These are phyloP conservation scores for Vaccinium macrocarpon DNA, from an alignment of 148 eudicot genomes.

Conservation along the genomic window DNA sequence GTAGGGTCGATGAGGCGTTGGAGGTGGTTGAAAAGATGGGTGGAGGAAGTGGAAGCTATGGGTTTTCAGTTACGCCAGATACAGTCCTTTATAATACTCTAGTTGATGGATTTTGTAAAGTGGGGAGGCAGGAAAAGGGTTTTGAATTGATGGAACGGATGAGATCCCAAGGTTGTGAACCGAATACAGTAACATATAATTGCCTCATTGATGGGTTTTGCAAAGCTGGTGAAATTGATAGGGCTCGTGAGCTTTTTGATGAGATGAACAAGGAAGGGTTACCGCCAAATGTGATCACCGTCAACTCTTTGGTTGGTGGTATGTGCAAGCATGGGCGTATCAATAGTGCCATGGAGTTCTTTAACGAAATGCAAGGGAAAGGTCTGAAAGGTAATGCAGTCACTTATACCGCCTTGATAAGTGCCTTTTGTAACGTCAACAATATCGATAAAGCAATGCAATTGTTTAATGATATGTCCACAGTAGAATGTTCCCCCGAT, in stretches of 20 bases:
- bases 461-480: conserved; percentile 62
- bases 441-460: conserved; percentile 60
- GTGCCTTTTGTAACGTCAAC: conserved; percentile 62
- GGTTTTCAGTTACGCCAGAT: conserved; percentile 52
- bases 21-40: conserved; percentile 53
- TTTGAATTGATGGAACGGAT: conserved; percentile 59
- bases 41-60: conserved; percentile 45
- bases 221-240: conserved; percentile 59
- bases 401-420: conserved; percentile 59
- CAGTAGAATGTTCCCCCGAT: conserved; percentile 48
- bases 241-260: conserved; percentile 51
- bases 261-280: conserved; percentile 55
- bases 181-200: conserved; percentile 57
- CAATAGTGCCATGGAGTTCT: conserved; percentile 57
- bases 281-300: conserved; percentile 48
- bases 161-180: conserved; percentile 44
- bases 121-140: conserved; percentile 68
- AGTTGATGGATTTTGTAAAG: conserved; percentile 78
- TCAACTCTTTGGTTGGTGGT: conserved; percentile 63
- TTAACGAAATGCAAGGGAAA: conserved; percentile 48
- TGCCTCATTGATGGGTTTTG: conserved; percentile 74
- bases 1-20: conserved; percentile 57
- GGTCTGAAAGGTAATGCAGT: conserved; percentile 56
- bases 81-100: conserved; percentile 66
- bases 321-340: conserved; percentile 67